Evolutionary conservation across 2,329 filamentous ascomycete species (phyloP), one percentile per base, ranked within the genome.

Genomic region (Microdochium bolleyi): DNA sequence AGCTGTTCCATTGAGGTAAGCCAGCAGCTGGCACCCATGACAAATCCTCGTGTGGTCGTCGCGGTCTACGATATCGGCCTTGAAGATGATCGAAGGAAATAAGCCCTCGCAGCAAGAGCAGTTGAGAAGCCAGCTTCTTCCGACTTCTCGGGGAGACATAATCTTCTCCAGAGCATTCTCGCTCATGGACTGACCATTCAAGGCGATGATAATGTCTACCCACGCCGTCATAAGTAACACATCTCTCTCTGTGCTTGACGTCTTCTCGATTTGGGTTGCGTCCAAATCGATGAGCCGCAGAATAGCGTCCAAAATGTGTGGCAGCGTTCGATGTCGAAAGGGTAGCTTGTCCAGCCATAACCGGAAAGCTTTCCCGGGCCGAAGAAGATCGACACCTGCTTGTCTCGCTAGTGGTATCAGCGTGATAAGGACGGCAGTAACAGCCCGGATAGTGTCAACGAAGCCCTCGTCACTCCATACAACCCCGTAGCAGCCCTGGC

Each of bases 321-420:
- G 44, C 1, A 63, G 24, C 0, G 60, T 53, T 1, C 57, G 57
- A 2, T 61, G 41, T 0, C 44, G 30, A 48, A 61, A 60, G 0
- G 64, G 64, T 1, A 65, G 48, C 2, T 59, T 53, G 16, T 67
- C 60, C 1, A 67, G 56, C 37, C 57, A 67, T 2, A 58, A 38
- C 1, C 62, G 52, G 54, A 66, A 63, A 1, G 57, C 61, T 1
- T 57, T 60, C 0, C 63, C 64, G 0, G 58, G 57, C 0, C 54
- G 55, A 19, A 62, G 58, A 13, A 63, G 56, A 10, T 65, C 59
- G 13, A 65, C 57, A 1, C 24, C 24, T 1, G 56, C 51, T 1
- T 56, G 7, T 0, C 52, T 8, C 10, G 63, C 61, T 1, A 59
- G 25, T 0, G 44, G 49, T 3, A 60, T 48, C 9, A 60, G 51